phyloP scores from a whole-genome alignment of 2,329 filamentous ascomycete species.

The Lecanicillium sp. region DNA sequence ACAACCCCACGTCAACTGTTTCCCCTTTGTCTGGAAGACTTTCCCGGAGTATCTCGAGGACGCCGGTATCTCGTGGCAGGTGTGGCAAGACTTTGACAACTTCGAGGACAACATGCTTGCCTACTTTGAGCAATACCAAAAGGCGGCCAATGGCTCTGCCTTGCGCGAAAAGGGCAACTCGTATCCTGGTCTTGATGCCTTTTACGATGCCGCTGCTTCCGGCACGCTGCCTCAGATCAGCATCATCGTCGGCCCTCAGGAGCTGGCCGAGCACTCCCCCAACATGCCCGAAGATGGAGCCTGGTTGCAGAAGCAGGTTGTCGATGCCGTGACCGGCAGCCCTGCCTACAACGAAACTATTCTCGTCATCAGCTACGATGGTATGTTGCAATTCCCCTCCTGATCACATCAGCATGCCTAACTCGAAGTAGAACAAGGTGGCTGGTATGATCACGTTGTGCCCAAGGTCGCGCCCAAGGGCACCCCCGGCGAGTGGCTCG shows the following conservation, averaged over 20 bases:
- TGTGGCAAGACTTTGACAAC: conserved; percentile 43
- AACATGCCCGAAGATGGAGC: conserved; percentile 47
- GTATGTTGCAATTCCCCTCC: neutral
- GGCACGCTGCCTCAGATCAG: conserved; percentile 45
- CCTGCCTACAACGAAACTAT: conserved; percentile 42
- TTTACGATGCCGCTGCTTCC: conserved; percentile 41
- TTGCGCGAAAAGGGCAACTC: conserved; percentile 39
- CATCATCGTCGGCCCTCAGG: conserved; percentile 48
- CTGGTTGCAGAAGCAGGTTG: conserved; percentile 49
- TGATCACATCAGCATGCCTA: neutral
- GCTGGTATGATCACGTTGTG: conserved; percentile 46
- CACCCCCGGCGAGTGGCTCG: conserved; percentile 46
- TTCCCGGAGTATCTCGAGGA: conserved; percentile 42
- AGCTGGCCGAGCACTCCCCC: conserved; percentile 50
- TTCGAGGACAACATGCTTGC: conserved; percentile 48
- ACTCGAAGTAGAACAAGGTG: conserved; percentile 36
- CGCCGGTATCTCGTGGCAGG: conserved; percentile 43
- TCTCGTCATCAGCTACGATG: conserved; percentile 46
- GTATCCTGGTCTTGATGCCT: conserved; percentile 39
- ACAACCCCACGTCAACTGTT: conserved; percentile 38
- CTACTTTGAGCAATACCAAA: conserved; percentile 45
- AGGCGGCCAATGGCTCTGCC: conserved; percentile 32
- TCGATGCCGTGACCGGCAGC: conserved; percentile 43
- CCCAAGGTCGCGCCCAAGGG: conserved; percentile 41
- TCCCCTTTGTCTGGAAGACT: conserved; percentile 47